Conservation (phyloP, 495 filamentous ascomycete genomes). For the Lophium mytilinum region DNA sequence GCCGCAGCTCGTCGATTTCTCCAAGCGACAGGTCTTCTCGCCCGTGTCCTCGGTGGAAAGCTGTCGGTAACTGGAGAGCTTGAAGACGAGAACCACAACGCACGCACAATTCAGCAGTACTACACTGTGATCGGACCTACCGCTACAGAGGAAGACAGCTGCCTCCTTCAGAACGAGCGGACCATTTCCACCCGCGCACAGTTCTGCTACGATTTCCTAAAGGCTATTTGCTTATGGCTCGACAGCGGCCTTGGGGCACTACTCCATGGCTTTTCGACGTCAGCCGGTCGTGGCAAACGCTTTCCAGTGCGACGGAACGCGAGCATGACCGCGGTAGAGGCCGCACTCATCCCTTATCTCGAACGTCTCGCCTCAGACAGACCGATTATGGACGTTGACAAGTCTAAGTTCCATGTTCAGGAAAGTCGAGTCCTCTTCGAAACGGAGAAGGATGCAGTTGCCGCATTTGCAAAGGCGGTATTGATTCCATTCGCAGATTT, state of each 20-base stretch:
- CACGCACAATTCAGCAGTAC: conserved; percentile 21
- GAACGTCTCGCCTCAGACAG: conserved; percentile 40
- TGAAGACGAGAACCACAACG: conserved; percentile 1
- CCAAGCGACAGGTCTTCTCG: conserved; percentile 57
- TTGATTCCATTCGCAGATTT: conserved; percentile 45
- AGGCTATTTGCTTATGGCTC: conserved; percentile 56
- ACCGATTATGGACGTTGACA: conserved; percentile 50
- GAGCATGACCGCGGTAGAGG: conserved; percentile 45
- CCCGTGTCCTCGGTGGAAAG: conserved; percentile 46
- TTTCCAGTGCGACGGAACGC: conserved; percentile 48
- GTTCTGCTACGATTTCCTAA: conserved; percentile 57
- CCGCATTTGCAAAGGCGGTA: conserved; percentile 48
- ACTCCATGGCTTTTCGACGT: conserved; percentile 47
- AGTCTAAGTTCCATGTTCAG: conserved; percentile 51
- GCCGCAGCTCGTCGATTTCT: conserved; percentile 55
- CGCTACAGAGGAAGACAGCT: conserved; percentile 13
- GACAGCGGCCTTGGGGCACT: conserved; percentile 48
- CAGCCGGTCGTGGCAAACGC: conserved; percentile 31
- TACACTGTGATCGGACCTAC: conserved; percentile 43
- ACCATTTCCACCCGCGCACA: conserved; percentile 38
- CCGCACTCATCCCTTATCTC: conserved; percentile 52
- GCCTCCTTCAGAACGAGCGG: conserved; percentile 31
- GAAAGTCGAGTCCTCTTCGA: conserved; percentile 43
- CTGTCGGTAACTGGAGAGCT: conserved; percentile 31
- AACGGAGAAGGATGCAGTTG: conserved; percentile 49